These are phyloP conservation scores for Protomyces gravidus DNA, from an alignment of 1,139 yeast genomes.

Conservation along the genomic window DNA sequence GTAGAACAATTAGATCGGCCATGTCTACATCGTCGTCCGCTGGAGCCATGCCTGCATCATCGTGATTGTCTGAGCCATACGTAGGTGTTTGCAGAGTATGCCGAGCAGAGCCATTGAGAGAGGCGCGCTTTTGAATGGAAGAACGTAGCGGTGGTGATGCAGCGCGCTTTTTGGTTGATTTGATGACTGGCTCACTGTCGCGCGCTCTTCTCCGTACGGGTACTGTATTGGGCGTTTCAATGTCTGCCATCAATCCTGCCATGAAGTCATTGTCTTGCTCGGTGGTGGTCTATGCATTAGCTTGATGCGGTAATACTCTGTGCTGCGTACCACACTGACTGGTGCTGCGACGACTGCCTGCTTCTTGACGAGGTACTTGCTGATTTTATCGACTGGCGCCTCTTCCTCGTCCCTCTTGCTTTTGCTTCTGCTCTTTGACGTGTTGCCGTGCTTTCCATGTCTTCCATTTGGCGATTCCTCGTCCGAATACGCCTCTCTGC, in stretches of 20 bases:
- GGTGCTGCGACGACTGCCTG: neutral
- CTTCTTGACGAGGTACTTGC: conserved; percentile 18
- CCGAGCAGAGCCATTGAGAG: neutral
- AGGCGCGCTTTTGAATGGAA: conserved; percentile 13
- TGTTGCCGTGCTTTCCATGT: conserved; percentile 42
- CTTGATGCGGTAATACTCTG: neutral
- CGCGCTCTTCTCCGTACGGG: neutral
- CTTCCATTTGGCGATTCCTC: conserved; percentile 48
- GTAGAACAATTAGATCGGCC: conserved; percentile 1
- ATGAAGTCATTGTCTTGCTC: conserved; percentile 38
- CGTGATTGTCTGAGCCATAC: neutral
- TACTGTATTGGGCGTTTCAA: conserved; percentile 1
- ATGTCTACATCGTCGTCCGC: conserved; percentile 2
- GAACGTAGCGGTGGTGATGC: conserved; percentile 19
- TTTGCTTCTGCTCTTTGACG: conserved; percentile 36
- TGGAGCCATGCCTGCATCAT: conserved; percentile 1
- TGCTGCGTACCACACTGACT: conserved; percentile 26
- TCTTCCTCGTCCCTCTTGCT: conserved; percentile 23
- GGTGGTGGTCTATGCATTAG: conserved; percentile 26
- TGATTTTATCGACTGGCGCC: conserved; percentile 18
- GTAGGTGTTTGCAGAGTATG: neutral
- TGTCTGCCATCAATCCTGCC: conserved; percentile 38
- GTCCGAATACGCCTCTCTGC: conserved; percentile 50
- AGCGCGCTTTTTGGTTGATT: neutral
- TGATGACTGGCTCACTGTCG: neutral